phyloP scores from a whole-genome alignment of 257 asterid species.

The Solanum chmielewskii region DNA sequence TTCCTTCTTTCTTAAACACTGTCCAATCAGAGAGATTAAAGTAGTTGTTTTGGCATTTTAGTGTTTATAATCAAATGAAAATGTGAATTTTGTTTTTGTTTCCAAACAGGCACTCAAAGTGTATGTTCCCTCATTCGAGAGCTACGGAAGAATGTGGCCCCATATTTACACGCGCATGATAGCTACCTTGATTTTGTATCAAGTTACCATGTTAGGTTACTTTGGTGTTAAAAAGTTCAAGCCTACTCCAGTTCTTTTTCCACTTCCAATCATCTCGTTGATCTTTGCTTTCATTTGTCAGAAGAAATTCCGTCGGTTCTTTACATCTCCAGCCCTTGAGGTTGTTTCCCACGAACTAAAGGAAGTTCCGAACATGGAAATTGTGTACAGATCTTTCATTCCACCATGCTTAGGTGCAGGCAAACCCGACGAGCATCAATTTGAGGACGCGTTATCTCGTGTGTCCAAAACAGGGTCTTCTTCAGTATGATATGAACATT shows the following conservation, averaged over 20 bases:
- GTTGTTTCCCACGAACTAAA: conserved; percentile 53
- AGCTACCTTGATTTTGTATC: conserved; percentile 56
- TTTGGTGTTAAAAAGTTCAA: conserved; percentile 35
- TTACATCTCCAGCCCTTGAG: conserved; percentile 57
- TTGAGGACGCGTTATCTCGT: conserved; percentile 61
- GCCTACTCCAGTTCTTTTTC: conserved; percentile 37
- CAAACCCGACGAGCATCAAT: conserved; percentile 53
- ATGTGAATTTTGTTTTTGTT: neutral
- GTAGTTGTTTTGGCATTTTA: neutral
- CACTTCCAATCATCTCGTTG: conserved; percentile 43
- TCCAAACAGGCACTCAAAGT: conserved; percentile 65
- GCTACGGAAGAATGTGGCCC: conserved; percentile 85
- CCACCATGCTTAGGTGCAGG: conserved; percentile 62
- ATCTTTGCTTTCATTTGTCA: conserved; percentile 34
- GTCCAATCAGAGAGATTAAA: neutral
- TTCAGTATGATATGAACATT: conserved; percentile 8
- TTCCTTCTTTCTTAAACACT: neutral
- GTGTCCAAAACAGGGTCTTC: conserved; percentile 33
- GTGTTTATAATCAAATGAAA: neutral
- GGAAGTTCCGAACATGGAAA: conserved; percentile 62
- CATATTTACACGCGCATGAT: conserved; percentile 58
- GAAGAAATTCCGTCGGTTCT: conserved; percentile 52
- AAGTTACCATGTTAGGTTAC: conserved; percentile 74
- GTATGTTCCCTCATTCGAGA: conserved; percentile 72
- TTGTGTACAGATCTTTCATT: conserved; percentile 44